phyloP scores from a whole-genome alignment of 2,329 filamentous ascomycete genomes.

The Exophiala sp. region DNA sequence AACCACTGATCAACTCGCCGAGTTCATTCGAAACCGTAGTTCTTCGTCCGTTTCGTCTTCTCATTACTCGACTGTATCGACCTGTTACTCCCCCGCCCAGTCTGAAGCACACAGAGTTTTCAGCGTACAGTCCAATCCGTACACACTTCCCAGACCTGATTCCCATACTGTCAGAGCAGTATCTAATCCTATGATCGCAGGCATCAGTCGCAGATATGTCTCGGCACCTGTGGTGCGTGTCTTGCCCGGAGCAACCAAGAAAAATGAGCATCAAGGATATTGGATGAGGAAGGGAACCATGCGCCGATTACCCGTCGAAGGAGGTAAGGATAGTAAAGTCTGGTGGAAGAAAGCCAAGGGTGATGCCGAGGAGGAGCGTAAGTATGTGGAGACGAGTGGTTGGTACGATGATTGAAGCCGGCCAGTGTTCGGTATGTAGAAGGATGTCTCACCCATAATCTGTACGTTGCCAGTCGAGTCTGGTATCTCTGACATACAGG shows the following conservation, averaged over 20 bases:
- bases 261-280: conserved; percentile 11
- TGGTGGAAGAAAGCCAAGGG: conserved; percentile 4
- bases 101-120: neutral
- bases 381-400: conserved; percentile 14
- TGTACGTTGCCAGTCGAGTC: too few relatives aligned
- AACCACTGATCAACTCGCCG: conserved; percentile 13
- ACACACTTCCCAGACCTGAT: neutral
- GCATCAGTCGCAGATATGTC: conserved; percentile 10
- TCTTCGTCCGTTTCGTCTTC: conserved; percentile 5
- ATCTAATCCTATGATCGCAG: neutral
- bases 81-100: neutral
- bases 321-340: conserved; percentile 1
- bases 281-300: conserved; percentile 16
- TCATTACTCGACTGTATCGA: conserved; percentile 6
- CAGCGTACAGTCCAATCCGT: neutral
- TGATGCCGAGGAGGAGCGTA: neutral
- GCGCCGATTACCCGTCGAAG: conserved; percentile 2
- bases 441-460: too few relatives aligned
- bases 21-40: conserved; percentile 4
- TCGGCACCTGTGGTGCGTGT: conserved; percentile 1
- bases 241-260: conserved; percentile 12
- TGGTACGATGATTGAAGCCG: conserved; percentile 14
- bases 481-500: too few relatives aligned
- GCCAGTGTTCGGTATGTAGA: too few relatives aligned
- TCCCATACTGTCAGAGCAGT: neutral